phyloP scores from a whole-genome alignment of 2,329 filamentous ascomycete species.

The Harringtonia lauricola region DNA sequence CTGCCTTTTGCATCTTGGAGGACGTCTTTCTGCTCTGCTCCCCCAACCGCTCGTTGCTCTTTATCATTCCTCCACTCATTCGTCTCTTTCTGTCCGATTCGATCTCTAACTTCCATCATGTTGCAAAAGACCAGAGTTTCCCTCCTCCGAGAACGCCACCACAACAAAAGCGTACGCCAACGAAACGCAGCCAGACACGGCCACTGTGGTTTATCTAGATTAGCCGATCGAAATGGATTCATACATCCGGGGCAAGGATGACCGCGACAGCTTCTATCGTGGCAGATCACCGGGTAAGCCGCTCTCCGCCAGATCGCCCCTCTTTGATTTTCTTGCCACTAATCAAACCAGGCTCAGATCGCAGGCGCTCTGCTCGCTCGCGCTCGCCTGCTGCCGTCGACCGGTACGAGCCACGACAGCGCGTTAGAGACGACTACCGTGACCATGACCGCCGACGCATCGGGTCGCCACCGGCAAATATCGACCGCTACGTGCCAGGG shows the following conservation, averaged over 20 bases:
- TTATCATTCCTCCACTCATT: background rate
- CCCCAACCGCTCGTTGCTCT: too few species aligned
- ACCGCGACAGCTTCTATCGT: constrained; percentile 51
- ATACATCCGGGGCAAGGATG: constrained; percentile 38
- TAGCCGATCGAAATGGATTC: constrained; percentile 46
- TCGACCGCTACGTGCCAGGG: constrained; percentile 76
- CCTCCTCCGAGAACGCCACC: background rate
- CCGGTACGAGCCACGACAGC: constrained; percentile 61
- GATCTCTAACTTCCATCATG: constrained; percentile 4
- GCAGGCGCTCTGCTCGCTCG: constrained; percentile 48
- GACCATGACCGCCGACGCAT: constrained; percentile 51
- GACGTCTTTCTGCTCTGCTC: background rate
- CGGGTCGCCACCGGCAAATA: constrained; percentile 54
- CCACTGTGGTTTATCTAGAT: too few species aligned
- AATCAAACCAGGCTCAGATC: constrained; percentile 37
- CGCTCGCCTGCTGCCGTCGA: constrained; percentile 63
- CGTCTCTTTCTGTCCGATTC: background rate
- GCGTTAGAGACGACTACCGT: constrained; percentile 55
- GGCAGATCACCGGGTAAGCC: constrained; percentile 59
- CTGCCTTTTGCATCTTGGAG: too few species aligned
- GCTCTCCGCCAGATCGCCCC: background rate
- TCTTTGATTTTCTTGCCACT: constrained; percentile 1
- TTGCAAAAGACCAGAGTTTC: background rate
- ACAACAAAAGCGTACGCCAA: too few species aligned
- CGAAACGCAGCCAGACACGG: too few species aligned